phyloP scores from a whole-genome alignment of 2,329 filamentous ascomycete species.

The Dichotomopilus funicola region DNA sequence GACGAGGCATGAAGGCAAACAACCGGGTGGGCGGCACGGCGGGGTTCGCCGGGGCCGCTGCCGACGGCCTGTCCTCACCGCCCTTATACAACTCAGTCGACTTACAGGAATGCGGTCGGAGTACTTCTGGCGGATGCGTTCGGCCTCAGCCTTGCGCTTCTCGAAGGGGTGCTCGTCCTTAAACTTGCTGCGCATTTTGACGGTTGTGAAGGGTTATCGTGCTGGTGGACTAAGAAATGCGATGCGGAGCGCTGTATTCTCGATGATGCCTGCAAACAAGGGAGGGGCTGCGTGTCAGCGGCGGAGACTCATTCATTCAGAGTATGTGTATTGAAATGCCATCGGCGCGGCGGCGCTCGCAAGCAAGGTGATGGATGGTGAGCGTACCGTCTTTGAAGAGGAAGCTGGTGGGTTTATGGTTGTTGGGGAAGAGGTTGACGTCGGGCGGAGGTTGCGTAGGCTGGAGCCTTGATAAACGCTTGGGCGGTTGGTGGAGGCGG shows the following conservation, averaged over 20 bases:
- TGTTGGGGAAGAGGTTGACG: slow-evolving; percentile 21
- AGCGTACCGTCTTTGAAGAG: slow-evolving; percentile 4
- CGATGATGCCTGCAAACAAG: slow-evolving; percentile 3
- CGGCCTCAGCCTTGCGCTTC: slow-evolving; percentile 99
- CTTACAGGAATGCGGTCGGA: slow-evolving; percentile 95
- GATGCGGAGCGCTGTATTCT: background rate
- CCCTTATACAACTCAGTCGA: slow-evolving; percentile 4
- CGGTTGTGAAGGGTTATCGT: slow-evolving; percentile 26
- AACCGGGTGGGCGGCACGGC: background rate
- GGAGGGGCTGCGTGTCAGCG: background rate
- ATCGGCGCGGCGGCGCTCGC: background rate
- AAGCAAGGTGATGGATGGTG: background rate
- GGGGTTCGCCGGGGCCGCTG: background rate
- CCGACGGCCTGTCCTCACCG: slow-evolving; percentile 7
- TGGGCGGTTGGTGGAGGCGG: slow-evolving; percentile 18
- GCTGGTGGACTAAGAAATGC: slow-evolving; percentile 6
- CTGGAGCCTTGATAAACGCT: slow-evolving; percentile 21
- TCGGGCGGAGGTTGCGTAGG: slow-evolving; percentile 13
- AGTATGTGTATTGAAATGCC: background rate
- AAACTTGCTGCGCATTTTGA: slow-evolving; percentile 95
- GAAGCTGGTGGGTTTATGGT: background rate
- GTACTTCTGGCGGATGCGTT: slow-evolving; percentile 99
- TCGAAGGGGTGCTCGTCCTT: slow-evolving; percentile 99
- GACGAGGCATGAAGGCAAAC: background rate
- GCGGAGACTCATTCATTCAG: background rate